A percentile compares a stretch with the other conserved stretches of the same genome.
These are phyloP conservation scores for Cladosporium sp. DNA, from an alignment of 2,329 filamentous ascomycete species.

Conservation along the genomic window DNA sequence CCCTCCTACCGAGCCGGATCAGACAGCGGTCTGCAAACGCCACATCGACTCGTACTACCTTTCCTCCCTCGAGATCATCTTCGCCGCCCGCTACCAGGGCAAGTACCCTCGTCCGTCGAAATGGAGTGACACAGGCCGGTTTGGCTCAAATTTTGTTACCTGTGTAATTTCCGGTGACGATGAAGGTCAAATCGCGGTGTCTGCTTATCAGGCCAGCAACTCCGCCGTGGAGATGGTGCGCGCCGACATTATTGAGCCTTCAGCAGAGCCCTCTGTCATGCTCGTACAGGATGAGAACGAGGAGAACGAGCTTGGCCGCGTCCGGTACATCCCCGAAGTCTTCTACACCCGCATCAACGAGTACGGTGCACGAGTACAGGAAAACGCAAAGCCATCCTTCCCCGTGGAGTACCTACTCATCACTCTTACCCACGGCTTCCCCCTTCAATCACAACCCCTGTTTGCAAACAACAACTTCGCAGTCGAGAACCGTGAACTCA, in stretches of 20 bases:
- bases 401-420: conserved; percentile 95
- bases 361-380: conserved; percentile 90
- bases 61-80: conserved; percentile 84
- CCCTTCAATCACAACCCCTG: conserved; percentile 48
- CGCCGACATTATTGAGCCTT: conserved; percentile 90
- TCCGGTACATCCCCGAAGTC: conserved; percentile 91
- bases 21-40: conserved; percentile 87
- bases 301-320: conserved; percentile 61
- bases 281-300: conserved; percentile 89
- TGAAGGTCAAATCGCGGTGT: conserved; percentile 77
- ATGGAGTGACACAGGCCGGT: conserved; percentile 91
- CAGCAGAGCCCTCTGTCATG: conserved; percentile 88
- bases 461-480: conserved; percentile 76
- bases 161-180: conserved; percentile 94
- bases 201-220: conserved; percentile 91
- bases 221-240: conserved; percentile 95
- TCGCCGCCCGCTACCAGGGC: conserved; percentile 81
- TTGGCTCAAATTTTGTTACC: conserved; percentile 95
- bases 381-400: conserved; percentile 94
- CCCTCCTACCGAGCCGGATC: conserved; percentile 60
- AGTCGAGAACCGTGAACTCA: conserved; percentile 81
- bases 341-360: conserved; percentile 96
- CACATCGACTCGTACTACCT: conserved; percentile 94
- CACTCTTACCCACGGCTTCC: conserved; percentile 94
- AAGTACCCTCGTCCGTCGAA: conserved; percentile 85